Evolutionary conservation across 1,284 basidiomycete genomes (phyloP).

Genomic region (Cutaneotrichosporon curvatum): DNA sequence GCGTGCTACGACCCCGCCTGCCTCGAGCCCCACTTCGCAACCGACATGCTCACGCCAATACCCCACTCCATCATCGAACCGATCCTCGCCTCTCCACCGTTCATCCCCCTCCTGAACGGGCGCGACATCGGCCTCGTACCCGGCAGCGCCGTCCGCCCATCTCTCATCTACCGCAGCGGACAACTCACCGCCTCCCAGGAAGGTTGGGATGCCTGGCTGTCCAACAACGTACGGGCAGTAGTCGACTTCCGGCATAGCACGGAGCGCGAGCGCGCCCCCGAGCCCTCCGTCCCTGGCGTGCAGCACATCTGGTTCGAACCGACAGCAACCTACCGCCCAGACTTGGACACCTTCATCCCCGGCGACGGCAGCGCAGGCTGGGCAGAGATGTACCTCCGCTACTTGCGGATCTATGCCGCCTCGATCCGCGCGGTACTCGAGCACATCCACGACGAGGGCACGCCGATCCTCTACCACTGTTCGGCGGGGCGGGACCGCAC

Average conservation of each 20-base stretch:
- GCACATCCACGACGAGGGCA: conserved; percentile 8
- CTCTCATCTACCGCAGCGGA: conserved; percentile 7
- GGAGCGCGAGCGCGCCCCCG: conserved; percentile 5
- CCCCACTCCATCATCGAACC: too few species aligned
- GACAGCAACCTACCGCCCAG: too few species aligned
- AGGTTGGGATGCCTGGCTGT: conserved; percentile 4
- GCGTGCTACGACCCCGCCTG: too few species aligned
- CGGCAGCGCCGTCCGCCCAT: conserved; percentile 2
- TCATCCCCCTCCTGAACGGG: conserved; percentile 11
- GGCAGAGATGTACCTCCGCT: conserved; percentile 3
- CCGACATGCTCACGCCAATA: too few species aligned
- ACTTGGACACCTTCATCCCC: conserved; percentile 4
- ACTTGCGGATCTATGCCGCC: background rate
- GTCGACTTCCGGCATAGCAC: conserved; percentile 10
- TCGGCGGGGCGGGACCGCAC: conserved; percentile 17
- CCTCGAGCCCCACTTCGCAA: too few species aligned
- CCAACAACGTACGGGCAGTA: conserved; percentile 2
- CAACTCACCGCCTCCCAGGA: background rate
- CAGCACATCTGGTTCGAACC: conserved; percentile 4
- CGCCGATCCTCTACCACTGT: conserved; percentile 14
- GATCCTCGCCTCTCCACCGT: too few species aligned
- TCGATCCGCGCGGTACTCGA: conserved; percentile 8
- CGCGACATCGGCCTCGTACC: conserved; percentile 14
- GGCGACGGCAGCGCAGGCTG: conserved; percentile 12
- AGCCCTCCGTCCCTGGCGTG: conserved; percentile 6